Base-by-base conservation (phyloP, 75 land plant genomes). In the Isoetes taiwanensis region DNA sequence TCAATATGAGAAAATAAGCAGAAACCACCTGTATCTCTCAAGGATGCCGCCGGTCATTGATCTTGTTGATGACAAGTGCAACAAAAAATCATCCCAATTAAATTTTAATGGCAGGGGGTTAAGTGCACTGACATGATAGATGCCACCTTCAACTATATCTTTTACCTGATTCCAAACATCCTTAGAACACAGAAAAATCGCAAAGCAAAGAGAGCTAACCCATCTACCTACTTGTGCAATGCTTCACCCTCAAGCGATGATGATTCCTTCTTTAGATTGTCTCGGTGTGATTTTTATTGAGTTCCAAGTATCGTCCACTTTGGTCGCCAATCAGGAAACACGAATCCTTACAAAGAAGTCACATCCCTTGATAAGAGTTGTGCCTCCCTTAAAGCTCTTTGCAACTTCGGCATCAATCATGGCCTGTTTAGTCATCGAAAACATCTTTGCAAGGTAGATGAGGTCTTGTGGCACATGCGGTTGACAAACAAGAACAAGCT, bases 181-280 rank as follows among this genome's bases (percentile, higher is more conserved):
- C 35, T 1, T 29, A 29, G 9, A 48, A 42, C 21, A n/a, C 33
- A 40, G 12, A 56, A 34, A 34, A 1, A 20, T 33, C 20, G 57
- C 6, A 43, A 5, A 17, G 23, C n/a, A n/a, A n/a, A n/a, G n/a
- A n/a, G n/a, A n/a, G n/a, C n/a, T n/a, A n/a, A n/a, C n/a, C n/a
- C n/a, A n/a, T n/a, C n/a, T n/a, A n/a, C 27, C 58, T 38, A 80
- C 88, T 77, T 77, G 80, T 34, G 75, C 74, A 40, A 72, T 80
- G 25, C 80, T 66, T 56, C 80, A 80, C 17, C 75, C 70, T 83
- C 88, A 84, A 29, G 80, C 72, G 25, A 83, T 84, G 6, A 84
- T 63, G 33, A 77, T 56, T 12, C 88, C 88, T 67, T 74, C 82
- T 40, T 35, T 72, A 0, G 24, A 37, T 0, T 23, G 35, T 0